These are phyloP conservation scores for Aspergillus sp. DNA, from an alignment of 2,329 filamentous ascomycete species.

Conservation along the genomic window DNA sequence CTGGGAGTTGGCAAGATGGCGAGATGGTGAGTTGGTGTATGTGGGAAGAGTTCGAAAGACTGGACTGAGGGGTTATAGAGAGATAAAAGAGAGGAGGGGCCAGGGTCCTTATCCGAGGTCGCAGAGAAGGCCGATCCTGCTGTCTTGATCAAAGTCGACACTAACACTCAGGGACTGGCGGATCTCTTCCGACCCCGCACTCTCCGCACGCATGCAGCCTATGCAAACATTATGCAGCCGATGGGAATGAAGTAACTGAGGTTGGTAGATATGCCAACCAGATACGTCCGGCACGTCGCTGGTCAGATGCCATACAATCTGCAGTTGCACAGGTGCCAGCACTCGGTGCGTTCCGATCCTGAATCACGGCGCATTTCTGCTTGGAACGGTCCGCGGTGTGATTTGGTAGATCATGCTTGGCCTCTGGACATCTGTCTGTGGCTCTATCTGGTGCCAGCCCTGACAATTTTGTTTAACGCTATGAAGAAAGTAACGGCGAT, in stretches of 20 bases:
- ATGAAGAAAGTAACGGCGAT: too few relatives aligned
- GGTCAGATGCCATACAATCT: neutral
- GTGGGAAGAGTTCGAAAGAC: too few relatives aligned
- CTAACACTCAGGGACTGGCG: neutral
- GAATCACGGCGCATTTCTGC: neutral
- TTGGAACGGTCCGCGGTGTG: neutral
- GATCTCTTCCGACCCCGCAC: neutral
- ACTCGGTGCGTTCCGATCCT: neutral
- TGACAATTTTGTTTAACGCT: too few relatives aligned
- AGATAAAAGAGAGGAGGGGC: neutral
- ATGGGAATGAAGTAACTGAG: too few relatives aligned
- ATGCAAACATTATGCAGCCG: too few relatives aligned
- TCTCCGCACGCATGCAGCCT: neutral
- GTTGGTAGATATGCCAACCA: too few relatives aligned
- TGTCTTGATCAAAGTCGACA: too few relatives aligned
- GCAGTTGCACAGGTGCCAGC: neutral
- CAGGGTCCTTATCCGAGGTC: neutral
- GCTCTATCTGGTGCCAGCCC: too few relatives aligned
- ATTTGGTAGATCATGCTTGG: neutral
- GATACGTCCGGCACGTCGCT: too few relatives aligned
- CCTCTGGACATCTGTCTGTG: too few relatives aligned
- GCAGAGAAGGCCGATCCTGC: neutral
- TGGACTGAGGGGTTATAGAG: neutral
- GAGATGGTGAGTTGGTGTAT: neutral
- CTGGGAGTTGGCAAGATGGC: too few relatives aligned